These are phyloP conservation scores for Colletotrichum horii DNA, from an alignment of 2,329 filamentous ascomycete species.

Conservation along the genomic window DNA sequence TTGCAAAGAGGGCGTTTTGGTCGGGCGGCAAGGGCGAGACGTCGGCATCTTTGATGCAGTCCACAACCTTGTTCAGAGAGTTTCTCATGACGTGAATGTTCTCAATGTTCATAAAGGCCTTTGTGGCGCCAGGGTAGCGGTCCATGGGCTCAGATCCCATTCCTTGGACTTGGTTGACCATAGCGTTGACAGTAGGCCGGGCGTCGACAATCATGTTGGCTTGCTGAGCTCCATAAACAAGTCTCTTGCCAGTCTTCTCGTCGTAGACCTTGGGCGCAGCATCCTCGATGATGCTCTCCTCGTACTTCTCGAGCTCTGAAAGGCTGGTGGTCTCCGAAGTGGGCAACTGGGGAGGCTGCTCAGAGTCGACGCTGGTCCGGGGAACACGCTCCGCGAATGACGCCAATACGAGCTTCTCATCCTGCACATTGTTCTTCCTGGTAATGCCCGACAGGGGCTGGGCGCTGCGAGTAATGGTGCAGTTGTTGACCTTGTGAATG, in stretches of 20 bases:
- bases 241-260: conserved; percentile 63
- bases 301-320: conserved; percentile 67
- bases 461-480: conserved; percentile 92
- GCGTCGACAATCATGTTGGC: conserved; percentile 96
- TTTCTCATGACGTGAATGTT: conserved; percentile 99
- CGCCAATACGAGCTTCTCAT: conserved; percentile 90
- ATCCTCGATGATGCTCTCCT: conserved; percentile 69
- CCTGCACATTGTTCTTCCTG: conserved; percentile 90
- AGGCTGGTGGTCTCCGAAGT: conserved; percentile 50
- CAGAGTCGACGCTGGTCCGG: conserved; percentile 37
- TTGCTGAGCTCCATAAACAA: conserved; percentile 90
- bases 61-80: conserved; percentile 85
- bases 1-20: conserved; percentile 79
- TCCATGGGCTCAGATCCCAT: conserved; percentile 98
- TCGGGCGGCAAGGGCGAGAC: conserved; percentile 83
- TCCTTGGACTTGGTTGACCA: conserved; percentile 91
- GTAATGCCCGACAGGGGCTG: conserved; percentile 89
- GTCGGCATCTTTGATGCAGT: conserved; percentile 91
- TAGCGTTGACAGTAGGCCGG: conserved; percentile 89
- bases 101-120: conserved; percentile 93
- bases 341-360: conserved; percentile 54
- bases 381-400: conserved; percentile 79
- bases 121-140: conserved; percentile 89
- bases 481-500: conserved; percentile 95
- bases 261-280: conserved; percentile 55